Percentiles rank a stretch among this genome's conserved stretches.
Evolutionary conservation across 805 yeast species (phyloP).

Genomic region (Kazachstania taianensis): DNA sequence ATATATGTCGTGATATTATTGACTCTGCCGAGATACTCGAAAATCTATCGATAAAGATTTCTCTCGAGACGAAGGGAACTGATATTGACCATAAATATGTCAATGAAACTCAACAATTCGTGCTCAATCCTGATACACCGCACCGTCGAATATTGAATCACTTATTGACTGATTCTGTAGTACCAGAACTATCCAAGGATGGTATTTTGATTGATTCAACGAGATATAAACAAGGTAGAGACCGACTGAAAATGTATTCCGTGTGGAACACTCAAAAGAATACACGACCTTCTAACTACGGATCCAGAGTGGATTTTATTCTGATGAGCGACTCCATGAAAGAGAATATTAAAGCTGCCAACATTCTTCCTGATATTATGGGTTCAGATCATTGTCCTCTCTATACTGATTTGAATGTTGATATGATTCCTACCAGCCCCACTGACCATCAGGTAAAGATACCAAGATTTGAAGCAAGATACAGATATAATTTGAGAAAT

Average conservation of each 20-base stretch:
- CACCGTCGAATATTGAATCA: constrained; percentile 38
- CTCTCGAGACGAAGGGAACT: constrained; percentile 34
- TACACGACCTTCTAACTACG: constrained; percentile 71
- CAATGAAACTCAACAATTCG: constrained; percentile 28
- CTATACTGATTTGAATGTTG: constrained; percentile 45
- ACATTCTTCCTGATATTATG: constrained; percentile 54
- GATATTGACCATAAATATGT: constrained; percentile 22
- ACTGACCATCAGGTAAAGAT: constrained; percentile 1
- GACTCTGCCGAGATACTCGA: constrained; percentile 68
- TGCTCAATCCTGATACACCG: constrained; percentile 32
- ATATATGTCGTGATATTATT: constrained; percentile 66
- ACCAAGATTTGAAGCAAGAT: constrained; percentile 45
- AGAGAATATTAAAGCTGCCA: constrained; percentile 29
- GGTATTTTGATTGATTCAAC: constrained; percentile 50
- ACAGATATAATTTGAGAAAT: constrained; percentile 34
- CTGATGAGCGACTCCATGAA: constrained; percentile 37
- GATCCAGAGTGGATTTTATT: constrained; percentile 80
- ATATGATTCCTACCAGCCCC: background rate
- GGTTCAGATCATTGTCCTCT: constrained; percentile 97
- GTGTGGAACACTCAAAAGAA: constrained; percentile 83
- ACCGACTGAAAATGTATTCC: constrained; percentile 59
- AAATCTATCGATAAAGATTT: constrained; percentile 11
- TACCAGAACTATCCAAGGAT: constrained; percentile 25
- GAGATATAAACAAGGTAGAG: constrained; percentile 44
- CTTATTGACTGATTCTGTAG: constrained; percentile 31